These are phyloP conservation scores for Flaveria brownii DNA, from an alignment of 129 eudicot genomes.

Conservation along the genomic window DNA sequence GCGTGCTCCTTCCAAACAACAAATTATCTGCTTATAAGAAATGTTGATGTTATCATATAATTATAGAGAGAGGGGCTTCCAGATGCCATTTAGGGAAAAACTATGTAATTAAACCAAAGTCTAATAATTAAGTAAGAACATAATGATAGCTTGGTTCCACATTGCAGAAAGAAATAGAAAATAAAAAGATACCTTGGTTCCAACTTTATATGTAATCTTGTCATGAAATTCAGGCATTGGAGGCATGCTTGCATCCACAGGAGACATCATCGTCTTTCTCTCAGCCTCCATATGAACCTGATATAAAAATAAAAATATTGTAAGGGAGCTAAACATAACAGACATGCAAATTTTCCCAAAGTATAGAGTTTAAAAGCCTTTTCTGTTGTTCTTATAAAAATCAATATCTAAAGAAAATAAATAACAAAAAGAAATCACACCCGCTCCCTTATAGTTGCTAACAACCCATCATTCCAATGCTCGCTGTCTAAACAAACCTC, in stretches of 20 bases:
- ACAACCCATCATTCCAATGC: conserved; percentile 93
- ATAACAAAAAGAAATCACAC: conserved; percentile 38
- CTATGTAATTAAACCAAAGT: background rate
- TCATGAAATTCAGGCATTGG: conserved; percentile 49
- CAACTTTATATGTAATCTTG: conserved; percentile 80
- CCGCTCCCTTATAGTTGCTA: conserved; percentile 96
- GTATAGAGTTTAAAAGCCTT: background rate
- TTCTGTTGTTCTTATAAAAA: background rate
- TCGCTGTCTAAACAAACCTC: conserved; percentile 77
- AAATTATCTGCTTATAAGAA: conserved; percentile 54
- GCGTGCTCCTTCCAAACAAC: conserved; percentile 93
- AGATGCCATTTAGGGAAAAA: background rate
- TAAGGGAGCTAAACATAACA: background rate
- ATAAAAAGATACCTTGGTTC: conserved; percentile 61
- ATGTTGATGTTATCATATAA: conserved; percentile 2
- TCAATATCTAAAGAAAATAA: conserved; percentile 2
- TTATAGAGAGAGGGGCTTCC: background rate
- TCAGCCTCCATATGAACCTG: conserved; percentile 98
- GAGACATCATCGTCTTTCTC: conserved; percentile 60
- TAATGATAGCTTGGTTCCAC: background rate
- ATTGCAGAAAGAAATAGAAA: background rate
- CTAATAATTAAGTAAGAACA: background rate
- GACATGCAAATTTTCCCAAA: background rate
- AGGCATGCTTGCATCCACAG: conserved; percentile 44
- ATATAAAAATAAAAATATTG: background rate